Percentiles rank a stretch among this genome's conserved stretches.
Conservation (phyloP, 768 basidiomycete genomes). For the Lactifluus hygrophoroides region DNA sequence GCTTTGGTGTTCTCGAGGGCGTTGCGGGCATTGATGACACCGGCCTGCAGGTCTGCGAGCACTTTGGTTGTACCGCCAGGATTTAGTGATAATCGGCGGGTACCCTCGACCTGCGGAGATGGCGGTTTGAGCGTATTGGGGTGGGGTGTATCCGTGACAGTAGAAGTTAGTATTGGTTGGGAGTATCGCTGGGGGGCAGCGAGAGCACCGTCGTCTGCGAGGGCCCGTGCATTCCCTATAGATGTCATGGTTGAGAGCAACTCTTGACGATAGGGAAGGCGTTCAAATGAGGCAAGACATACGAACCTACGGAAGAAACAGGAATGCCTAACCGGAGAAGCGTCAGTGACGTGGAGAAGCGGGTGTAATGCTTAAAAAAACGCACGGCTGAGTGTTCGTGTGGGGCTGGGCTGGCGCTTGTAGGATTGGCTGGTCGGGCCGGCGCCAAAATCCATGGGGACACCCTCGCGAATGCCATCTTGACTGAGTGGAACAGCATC, state of each 20-base stretch:
- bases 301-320: conserved; percentile 22
- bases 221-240: conserved; percentile 73
- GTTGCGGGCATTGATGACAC: conserved; percentile 67
- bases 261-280: background rate
- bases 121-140: conserved; percentile 19
- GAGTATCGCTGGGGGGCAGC: conserved; percentile 22
- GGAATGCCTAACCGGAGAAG: conserved; percentile 41
- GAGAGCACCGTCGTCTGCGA: conserved; percentile 63
- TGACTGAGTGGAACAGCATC: conserved; percentile 35
- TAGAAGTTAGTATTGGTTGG: conserved; percentile 25
- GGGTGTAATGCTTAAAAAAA: conserved; percentile 23
- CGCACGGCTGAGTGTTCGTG: conserved; percentile 72
- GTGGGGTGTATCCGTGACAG: conserved; percentile 29
- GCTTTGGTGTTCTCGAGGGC: conserved; percentile 82
- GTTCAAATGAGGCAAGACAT: conserved; percentile 3
- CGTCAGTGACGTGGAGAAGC: conserved; percentile 5
- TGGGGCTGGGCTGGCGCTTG: conserved; percentile 62
- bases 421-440: conserved; percentile 32
- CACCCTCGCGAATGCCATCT: conserved; percentile 63
- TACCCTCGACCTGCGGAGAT: conserved; percentile 28
- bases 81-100: conserved; percentile 49
- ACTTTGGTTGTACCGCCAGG: conserved; percentile 83
- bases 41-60: conserved; percentile 77
- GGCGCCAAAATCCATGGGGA: conserved; percentile 50
- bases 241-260: conserved; percentile 9